phyloP scores from a whole-genome alignment of 2,329 filamentous ascomycete species.

The Alternaria sp. region DNA sequence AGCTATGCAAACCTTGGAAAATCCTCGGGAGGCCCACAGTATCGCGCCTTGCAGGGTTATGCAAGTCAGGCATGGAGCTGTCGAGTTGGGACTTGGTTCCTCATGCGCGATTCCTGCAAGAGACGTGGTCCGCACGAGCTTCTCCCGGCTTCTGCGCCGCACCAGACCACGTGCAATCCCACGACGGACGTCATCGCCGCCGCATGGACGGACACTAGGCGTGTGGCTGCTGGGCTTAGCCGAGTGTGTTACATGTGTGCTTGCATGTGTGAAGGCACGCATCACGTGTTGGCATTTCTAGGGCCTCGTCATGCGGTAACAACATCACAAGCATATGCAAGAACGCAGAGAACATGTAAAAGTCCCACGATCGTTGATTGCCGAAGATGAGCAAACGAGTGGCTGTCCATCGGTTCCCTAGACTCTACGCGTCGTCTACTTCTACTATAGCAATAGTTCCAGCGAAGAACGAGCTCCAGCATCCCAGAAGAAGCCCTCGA shows the following conservation, averaged over 20 bases:
- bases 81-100: constrained; percentile 3
- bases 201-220: constrained; percentile 17
- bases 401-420: background rate
- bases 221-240: background rate
- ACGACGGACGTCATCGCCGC: constrained; percentile 11
- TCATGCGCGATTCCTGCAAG: constrained; percentile 13
- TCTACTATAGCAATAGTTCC: background rate
- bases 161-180: constrained; percentile 11
- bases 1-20: constrained; percentile 15
- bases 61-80: constrained; percentile 15
- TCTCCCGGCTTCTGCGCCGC: constrained; percentile 15
- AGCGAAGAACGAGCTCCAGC: background rate
- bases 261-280: constrained; percentile 10
- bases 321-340: background rate
- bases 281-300: constrained; percentile 10
- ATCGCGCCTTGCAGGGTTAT: constrained; percentile 12
- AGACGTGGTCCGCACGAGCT: constrained; percentile 7
- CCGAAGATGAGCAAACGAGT: background rate
- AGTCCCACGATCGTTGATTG: background rate
- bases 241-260: background rate
- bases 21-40: constrained; percentile 16
- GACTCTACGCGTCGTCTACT: background rate
- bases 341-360: background rate
- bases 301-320: no score
- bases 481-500: background rate